Base-by-base conservation (phyloP, 176 grass and related monocot species). In the Oropetium thomaeum region DNA sequence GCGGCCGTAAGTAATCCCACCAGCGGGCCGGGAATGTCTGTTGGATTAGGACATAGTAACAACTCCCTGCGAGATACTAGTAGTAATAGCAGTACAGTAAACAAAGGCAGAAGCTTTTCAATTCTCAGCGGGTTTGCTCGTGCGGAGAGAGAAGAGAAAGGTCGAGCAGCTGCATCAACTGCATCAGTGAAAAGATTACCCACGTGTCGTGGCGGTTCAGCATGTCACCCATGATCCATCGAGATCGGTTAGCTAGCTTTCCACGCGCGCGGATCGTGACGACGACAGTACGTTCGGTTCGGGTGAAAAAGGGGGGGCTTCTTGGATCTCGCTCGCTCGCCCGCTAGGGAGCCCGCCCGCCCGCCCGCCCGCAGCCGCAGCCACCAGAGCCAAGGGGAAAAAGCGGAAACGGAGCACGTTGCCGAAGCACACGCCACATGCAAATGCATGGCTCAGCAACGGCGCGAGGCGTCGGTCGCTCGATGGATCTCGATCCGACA, bases 351-450 rank as follows among this genome's bases (percentile, higher is more conserved):
- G 3, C 44, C 4, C 44, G 44, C 44, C 4, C 44, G 3, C 44
- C 4, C 44, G 44, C 44, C 4, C 44, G 44, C 41, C 3, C 41
- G 41, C 41, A 43, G 41, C 41, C 11, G 11, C 1, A 13, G 11
- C 39, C 9, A 41, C 39, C 30, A 49, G 51, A 22, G 20, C n/a
- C 34, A 25, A 10, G 1, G 22, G 2, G 42, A 11, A 16, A 75
- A 76, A 48, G 40, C 40, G 7, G n/a, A 26, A 26, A 2, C 12
- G 6, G 58, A 76, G 58, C 74, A 67, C 67, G 76, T 67, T 48
- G 80, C 31, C 37, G 39, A 20, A 70, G 57, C 57, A 19, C 57
- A 19, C 8, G 80, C 55, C 74, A 79, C 76, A 66, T 79, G 79
- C 70, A 8, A 30, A 63, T 63, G 53, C 26, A 67, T 30, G 29